Conservation (phyloP, 2,329 filamentous ascomycete species). For the Moelleriella libera region DNA sequence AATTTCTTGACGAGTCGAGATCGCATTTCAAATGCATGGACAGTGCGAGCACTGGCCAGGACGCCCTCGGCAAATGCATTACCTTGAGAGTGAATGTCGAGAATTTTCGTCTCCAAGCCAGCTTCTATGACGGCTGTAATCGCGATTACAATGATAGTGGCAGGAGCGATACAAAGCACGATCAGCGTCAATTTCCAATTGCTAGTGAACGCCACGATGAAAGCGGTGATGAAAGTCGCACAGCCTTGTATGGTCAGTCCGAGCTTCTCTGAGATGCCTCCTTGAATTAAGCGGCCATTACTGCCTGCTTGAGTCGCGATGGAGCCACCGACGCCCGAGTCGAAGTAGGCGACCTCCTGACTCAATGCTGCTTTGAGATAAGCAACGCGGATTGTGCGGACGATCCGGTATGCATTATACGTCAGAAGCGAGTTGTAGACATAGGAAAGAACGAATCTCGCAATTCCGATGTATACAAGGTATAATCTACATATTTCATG, state of each 20-base stretch:
- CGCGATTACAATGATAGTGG: constrained; percentile 15
- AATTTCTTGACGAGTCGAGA: constrained; percentile 23
- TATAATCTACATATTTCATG: constrained; percentile 25
- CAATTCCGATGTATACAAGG: constrained; percentile 45
- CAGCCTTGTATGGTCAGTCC: constrained; percentile 23
- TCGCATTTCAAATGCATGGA: constrained; percentile 28
- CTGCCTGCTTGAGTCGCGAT: constrained; percentile 27
- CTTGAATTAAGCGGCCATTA: constrained; percentile 26
- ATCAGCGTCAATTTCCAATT: constrained; percentile 32
- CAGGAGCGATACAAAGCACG: constrained; percentile 14
- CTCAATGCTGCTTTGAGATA: constrained; percentile 35
- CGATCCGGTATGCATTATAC: constrained; percentile 34
- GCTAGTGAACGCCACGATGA: constrained; percentile 22
- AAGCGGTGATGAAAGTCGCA: constrained; percentile 22
- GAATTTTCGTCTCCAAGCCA: constrained; percentile 18
- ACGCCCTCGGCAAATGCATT: constrained; percentile 21
- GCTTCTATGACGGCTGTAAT: constrained; percentile 13
- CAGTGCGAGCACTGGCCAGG: constrained; percentile 21
- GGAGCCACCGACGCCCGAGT: constrained; percentile 25
- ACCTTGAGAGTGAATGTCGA: constrained; percentile 18
- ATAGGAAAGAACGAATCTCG: constrained; percentile 35
- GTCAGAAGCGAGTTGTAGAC: constrained; percentile 28
- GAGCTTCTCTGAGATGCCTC: constrained; percentile 25
- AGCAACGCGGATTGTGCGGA: constrained; percentile 29
- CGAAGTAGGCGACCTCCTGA: constrained; percentile 36